phyloP scores from a whole-genome alignment of 1,284 basidiomycete species.

The Apiotrichum brassicae region DNA sequence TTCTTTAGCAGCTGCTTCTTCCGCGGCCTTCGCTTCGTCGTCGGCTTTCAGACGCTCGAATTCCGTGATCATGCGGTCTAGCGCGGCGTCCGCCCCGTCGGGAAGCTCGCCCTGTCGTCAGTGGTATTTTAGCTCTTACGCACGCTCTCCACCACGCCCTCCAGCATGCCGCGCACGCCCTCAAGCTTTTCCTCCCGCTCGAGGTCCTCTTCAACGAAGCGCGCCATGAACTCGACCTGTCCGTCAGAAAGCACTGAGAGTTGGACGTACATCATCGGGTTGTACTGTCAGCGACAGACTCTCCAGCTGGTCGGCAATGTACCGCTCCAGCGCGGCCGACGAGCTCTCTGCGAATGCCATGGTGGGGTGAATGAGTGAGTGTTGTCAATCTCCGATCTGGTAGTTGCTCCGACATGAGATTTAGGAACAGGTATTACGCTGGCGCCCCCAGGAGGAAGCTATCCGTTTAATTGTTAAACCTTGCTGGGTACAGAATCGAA shows the following conservation, averaged over 20 bases:
- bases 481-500: too few species aligned
- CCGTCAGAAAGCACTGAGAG: neutral
- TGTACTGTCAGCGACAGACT: slow-evolving; percentile 31
- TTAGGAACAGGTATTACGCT: too few species aligned
- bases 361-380: too few species aligned
- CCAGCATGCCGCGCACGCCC: slow-evolving; percentile 45
- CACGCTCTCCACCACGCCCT: slow-evolving; percentile 39
- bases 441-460: too few species aligned
- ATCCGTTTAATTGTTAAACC: too few species aligned
- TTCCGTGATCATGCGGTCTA: slow-evolving; percentile 33
- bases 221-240: slow-evolving; percentile 45
- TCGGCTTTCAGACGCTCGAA: slow-evolving; percentile 25
- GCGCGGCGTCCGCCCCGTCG: slow-evolving; percentile 25
- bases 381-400: too few species aligned
- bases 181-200: slow-evolving; percentile 45
- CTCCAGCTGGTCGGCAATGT: slow-evolving; percentile 30
- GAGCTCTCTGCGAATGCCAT: neutral
- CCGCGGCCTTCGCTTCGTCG: slow-evolving; percentile 14
- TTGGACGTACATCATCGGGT: slow-evolving; percentile 35
- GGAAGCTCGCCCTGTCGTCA: slow-evolving; percentile 24
- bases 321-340: slow-evolving; percentile 38
- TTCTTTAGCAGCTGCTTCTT: slow-evolving; percentile 8
- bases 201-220: slow-evolving; percentile 46
- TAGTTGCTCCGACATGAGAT: too few species aligned
- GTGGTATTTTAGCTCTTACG: neutral